Base-by-base conservation (phyloP, 2,329 filamentous ascomycete genomes). In the Nakataea oryzae region DNA sequence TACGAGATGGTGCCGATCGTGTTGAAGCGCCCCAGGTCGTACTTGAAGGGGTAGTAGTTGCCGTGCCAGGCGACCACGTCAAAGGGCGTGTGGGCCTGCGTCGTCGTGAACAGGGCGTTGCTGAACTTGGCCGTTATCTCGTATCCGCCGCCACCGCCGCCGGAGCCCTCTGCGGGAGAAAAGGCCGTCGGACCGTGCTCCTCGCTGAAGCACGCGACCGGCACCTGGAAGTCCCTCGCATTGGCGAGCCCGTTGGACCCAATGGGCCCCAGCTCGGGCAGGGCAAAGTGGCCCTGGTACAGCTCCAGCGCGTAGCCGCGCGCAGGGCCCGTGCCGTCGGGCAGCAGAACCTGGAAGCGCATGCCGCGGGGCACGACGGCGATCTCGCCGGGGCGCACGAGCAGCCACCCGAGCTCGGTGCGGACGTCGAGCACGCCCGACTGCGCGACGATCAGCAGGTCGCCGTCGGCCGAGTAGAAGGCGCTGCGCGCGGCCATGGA, bases 381-480 rank as follows among this genome's bases (percentile, higher is more conserved):
- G 56, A 88, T 87, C 68, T 88, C 86, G 63, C 82, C 83, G 0
- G 86, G 86, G 60, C 84, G 79, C 13, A 88, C 79, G 54, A 85
- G 76, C 2, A 89, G 72, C 61, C 77, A 77, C 17, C 86, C 86
- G 59, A 88, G 76, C 67, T 89, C 86, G 0, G 86, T 88, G 69
- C 84, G 81, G 63, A 89, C 85, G 66, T 88, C 84, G 50, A 88
- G 73, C 3, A 79, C 77, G 3, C 86, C 86, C 63, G 86, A 80
- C 69, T 88, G 86, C 3, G 83, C 79, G n/a, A 89, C 83, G 66
- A 89, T 85, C 59, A 88, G 71, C 65, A 86, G 85, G 69, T 88
- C 86, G 7, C 86, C 86, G 67, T 88, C 86, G 0, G 87, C 85
- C 13, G 84, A 88, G 74, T 89, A 90, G 71, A 90, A 90, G 0